These are phyloP conservation scores for Scenedesmus sp. DNA, from an alignment of 163 green algal genomes.

Conservation along the genomic window DNA sequence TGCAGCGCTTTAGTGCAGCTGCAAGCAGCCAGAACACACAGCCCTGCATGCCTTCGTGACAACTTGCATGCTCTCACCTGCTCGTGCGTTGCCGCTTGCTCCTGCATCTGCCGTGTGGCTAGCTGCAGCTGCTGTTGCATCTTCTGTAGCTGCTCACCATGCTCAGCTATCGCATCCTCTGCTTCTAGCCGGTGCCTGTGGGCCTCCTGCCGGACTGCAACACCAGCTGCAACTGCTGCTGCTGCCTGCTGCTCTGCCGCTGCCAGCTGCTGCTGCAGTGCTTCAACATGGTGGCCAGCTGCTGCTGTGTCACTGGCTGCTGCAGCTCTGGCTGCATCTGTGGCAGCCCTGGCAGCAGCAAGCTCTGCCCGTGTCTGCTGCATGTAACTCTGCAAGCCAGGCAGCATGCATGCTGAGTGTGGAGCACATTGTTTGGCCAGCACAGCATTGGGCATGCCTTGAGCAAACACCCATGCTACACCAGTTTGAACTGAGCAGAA, in stretches of 20 bases:
- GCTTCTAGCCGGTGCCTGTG: background rate
- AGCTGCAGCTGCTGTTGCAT: conserved; percentile 32
- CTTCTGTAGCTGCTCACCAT: conserved; percentile 25
- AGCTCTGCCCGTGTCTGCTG: conserved; percentile 1
- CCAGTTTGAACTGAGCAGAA: too few relatives aligned
- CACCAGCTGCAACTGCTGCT: conserved; percentile 21
- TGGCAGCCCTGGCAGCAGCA: background rate
- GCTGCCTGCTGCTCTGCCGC: conserved; percentile 30
- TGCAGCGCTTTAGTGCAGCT: background rate
- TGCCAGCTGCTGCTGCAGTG: conserved; percentile 12
- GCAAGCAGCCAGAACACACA: background rate
- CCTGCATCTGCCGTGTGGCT: conserved; percentile 20
- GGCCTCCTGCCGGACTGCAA: conserved; percentile 5
- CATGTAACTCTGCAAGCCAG: conserved; percentile 12
- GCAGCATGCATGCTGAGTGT: background rate
- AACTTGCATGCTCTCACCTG: background rate
- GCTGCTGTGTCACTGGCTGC: background rate
- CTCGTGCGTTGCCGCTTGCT: conserved; percentile 5
- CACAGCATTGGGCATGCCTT: background rate
- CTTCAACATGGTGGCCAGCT: background rate
- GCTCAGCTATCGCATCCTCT: conserved; percentile 35
- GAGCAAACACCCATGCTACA: background rate
- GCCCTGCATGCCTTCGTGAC: background rate
- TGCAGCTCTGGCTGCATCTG: background rate
- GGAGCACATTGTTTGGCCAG: background rate